Evolutionary conservation across 176 grass and related monocot species (phyloP), one percentile per base, ranked within the genome.

Genomic region (Bothriochloa decipiens): DNA sequence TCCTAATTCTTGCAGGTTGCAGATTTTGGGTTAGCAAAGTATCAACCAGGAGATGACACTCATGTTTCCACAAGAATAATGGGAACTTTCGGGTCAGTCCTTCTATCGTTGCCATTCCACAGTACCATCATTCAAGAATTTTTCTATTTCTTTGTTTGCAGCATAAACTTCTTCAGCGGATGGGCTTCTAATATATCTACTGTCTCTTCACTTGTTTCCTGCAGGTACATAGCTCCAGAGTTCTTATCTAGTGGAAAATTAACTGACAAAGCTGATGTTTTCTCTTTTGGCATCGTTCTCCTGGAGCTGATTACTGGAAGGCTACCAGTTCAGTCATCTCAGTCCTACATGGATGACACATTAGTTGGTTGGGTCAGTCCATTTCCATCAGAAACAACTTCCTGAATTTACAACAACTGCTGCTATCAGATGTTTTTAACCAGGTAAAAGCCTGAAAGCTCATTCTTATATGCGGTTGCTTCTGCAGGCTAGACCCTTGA

Each of bases 41-140:
- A 82, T 80, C 83, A 86, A 80, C 75, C 76, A 36, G 80, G 69
- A 41, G 74, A 89, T 36, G 12, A 86, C 13, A 89, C 90, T 28
- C 90, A 89, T 80, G 90, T 92, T 83, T 89, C 90, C 27, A 92
- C 87, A 39, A 84, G 90, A 83, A 25, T 89, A 55, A 89, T 92
- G 90, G 90, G 87, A 82, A 92, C 87, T 40, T 86, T 92, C 23
- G 90, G 90, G 90, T 92, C 55, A 75, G 57, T 35, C 6, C 63
- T 68, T 61, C 12, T 35, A 27, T 69, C 53, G 6, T 29, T 27
- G 40, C 41, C n/a, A 46, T 72, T 72, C 70, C 16, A 20, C 11
- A 11, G 0, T 18, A 55, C 16, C 35, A 33, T 11, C 46, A 33
- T 11, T 58, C 2, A 28, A 33, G 4, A 32, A 8, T 5, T 65